These are phyloP conservation scores for Poa annua DNA, from an alignment of 176 grass and related monocot genomes.

Conservation along the genomic window DNA sequence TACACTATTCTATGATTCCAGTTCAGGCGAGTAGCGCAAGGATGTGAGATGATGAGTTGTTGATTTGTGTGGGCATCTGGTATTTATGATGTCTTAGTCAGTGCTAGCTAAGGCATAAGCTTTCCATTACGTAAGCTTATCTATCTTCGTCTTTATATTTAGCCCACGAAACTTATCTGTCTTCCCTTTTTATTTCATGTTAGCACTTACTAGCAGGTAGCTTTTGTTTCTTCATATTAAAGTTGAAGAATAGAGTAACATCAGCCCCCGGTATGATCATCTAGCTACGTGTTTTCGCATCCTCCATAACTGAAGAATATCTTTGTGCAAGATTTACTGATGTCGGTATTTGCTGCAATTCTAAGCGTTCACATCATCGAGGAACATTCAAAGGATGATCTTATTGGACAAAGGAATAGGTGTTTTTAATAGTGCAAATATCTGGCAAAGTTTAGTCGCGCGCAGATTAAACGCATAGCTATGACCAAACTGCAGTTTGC, in stretches of 20 bases:
- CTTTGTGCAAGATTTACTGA: neutral
- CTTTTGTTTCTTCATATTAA: neutral
- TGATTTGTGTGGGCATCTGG: neutral
- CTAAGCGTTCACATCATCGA: neutral
- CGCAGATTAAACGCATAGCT: neutral
- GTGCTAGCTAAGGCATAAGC: neutral
- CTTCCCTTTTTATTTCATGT: neutral
- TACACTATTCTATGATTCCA: neutral
- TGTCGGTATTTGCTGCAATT: neutral
- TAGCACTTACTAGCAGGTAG: neutral
- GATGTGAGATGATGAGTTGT: neutral
- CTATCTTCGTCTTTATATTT: neutral
- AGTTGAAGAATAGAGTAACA: neutral
- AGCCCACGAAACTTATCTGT: neutral
- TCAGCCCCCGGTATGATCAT: neutral
- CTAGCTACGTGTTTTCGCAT: neutral
- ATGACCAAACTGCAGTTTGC: conserved; percentile 30
- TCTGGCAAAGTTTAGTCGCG: too few relatives aligned
- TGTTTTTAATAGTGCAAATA: neutral
- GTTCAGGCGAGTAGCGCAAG: neutral
- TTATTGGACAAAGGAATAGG: neutral
- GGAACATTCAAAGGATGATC: neutral
- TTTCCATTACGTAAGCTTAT: neutral
- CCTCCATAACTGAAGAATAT: neutral
- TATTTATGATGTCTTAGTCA: neutral